Conservation (phyloP, 2,329 filamentous ascomycete species). For the Fusarium buxicola region DNA sequence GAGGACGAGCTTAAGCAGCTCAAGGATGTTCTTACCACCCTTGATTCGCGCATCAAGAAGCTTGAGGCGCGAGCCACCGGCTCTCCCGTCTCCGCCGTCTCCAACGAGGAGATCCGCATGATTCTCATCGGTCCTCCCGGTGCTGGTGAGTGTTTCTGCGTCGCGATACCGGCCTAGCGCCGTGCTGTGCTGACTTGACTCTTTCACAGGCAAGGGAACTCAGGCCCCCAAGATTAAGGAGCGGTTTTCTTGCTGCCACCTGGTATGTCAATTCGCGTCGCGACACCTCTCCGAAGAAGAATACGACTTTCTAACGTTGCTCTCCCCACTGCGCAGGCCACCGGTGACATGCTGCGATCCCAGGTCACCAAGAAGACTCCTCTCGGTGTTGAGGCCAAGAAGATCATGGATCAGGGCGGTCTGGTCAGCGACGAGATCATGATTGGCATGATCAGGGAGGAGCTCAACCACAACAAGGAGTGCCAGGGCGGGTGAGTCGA, state of each 20-base stretch:
- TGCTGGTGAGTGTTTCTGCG: constrained; percentile 75
- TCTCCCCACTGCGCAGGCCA: constrained; percentile 71
- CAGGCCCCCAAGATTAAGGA: constrained; percentile 99
- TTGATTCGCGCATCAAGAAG: constrained; percentile 87
- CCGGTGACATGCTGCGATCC: constrained; percentile 98
- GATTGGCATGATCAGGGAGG: constrained; percentile 99
- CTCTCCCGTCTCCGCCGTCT: constrained; percentile 59
- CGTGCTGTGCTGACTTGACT: constrained; percentile 36
- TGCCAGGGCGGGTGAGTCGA: constrained; percentile 89
- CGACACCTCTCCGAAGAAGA: constrained; percentile 1
- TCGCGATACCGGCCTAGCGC: constrained; percentile 6
- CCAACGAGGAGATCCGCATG: constrained; percentile 83
- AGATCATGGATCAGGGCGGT: constrained; percentile 99
- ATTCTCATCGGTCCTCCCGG: constrained; percentile 97
- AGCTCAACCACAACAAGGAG: constrained; percentile 92
- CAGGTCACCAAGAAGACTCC: constrained; percentile 98
- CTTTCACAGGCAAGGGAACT: constrained; percentile 88
- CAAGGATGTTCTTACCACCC: constrained; percentile 83
- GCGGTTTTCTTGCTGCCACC: constrained; percentile 95
- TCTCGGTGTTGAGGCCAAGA: constrained; percentile 96
- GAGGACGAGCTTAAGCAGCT: constrained; percentile 87
- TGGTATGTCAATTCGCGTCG: constrained; percentile 70
- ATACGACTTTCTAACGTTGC: constrained; percentile 24
- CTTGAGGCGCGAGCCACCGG: constrained; percentile 80
- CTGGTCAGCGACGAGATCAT: constrained; percentile 99